Conservation (phyloP, 768 basidiomycete genomes). For the Panaeolus papilionaceus region DNA sequence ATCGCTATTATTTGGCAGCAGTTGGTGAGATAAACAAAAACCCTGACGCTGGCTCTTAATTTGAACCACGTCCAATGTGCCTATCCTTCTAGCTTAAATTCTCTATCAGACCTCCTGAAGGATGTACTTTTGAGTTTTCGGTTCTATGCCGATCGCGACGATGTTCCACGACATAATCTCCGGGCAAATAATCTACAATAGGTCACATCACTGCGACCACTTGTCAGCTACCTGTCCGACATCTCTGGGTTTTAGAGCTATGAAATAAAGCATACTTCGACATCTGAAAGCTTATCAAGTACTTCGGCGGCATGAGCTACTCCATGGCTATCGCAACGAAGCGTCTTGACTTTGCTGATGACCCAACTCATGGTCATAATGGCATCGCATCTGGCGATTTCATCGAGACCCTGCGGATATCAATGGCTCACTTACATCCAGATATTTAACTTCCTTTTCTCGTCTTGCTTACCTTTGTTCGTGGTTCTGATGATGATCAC, state of each 20-base stretch:
- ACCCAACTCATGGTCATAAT: background rate
- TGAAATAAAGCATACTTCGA: background rate
- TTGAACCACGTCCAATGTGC: background rate
- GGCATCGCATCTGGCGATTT: slow-evolving; percentile 7
- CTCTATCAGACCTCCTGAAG: slow-evolving; percentile 4
- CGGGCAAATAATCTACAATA: background rate
- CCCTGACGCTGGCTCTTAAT: background rate
- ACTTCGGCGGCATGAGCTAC: background rate
- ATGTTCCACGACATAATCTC: background rate
- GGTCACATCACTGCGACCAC: too few relatives aligned
- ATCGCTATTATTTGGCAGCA: background rate
- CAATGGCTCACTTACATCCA: background rate
- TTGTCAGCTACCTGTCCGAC: background rate
- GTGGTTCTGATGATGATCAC: slow-evolving; percentile 1
- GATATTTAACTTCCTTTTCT: background rate
- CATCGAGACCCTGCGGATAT: slow-evolving; percentile 1
- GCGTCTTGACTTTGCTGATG: background rate
- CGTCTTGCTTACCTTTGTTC: background rate
- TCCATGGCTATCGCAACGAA: background rate
- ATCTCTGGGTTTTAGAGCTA: background rate
- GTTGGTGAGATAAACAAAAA: background rate
- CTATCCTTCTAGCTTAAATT: slow-evolving; percentile 9
- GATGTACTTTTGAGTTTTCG: background rate
- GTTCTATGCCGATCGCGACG: background rate
- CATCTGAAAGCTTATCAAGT: background rate